Percentiles rank a stretch among this genome's conserved stretches.
These are phyloP conservation scores for Boletus smithii DNA, from an alignment of 1,284 basidiomycete species.

Conservation along the genomic window DNA sequence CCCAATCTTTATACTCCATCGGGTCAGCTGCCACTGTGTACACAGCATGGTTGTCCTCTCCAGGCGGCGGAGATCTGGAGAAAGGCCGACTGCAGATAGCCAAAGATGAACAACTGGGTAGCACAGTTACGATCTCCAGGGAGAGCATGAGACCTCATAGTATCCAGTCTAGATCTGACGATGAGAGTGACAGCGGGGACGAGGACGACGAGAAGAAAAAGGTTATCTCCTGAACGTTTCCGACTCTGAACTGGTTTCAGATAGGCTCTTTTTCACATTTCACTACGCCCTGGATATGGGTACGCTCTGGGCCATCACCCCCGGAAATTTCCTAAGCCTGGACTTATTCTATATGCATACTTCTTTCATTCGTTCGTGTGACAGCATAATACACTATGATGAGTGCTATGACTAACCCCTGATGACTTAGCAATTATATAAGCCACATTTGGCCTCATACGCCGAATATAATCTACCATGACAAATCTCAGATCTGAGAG, in stretches of 20 bases:
- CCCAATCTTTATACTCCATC: slow-evolving; percentile 6
- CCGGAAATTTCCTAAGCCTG: too few species aligned
- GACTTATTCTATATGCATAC: too few species aligned
- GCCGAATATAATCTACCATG: too few species aligned
- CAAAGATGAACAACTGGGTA: neutral
- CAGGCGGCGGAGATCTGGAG: slow-evolving; percentile 1
- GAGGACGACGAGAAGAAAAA: neutral
- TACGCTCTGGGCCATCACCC: too few species aligned
- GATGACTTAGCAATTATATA: too few species aligned
- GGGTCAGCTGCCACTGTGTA: slow-evolving; percentile 2
- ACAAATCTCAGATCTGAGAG: too few species aligned
- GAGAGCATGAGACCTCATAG: neutral
- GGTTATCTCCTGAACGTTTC: neutral
- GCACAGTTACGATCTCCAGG: slow-evolving; percentile 1
- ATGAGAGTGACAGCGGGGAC: neutral
- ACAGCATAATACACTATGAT: too few species aligned
- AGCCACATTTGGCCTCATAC: too few species aligned
- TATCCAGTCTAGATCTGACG: neutral
- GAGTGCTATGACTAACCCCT: too few species aligned
- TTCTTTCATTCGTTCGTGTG: too few species aligned
- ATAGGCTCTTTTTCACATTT: neutral
- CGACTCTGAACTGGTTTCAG: neutral
- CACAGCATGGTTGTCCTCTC: slow-evolving; percentile 6
- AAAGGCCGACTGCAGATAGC: neutral
- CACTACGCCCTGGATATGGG: neutral